Evolutionary conservation across 768 basidiomycete species (phyloP).

Genomic region (Tephrocybe sp.): DNA sequence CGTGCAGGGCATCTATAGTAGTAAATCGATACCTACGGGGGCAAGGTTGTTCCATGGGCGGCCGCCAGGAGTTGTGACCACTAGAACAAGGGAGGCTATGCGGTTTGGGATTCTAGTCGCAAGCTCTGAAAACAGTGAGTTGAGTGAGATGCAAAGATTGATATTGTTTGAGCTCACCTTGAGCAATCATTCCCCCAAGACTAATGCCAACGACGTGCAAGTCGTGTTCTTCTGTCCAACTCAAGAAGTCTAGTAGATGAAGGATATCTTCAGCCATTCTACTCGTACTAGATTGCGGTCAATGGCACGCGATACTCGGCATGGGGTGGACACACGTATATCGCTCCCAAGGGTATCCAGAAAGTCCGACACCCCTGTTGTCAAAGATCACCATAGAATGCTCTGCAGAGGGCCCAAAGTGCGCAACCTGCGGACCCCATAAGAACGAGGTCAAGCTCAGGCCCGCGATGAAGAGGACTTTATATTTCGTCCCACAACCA

Average conservation of each 20-base stretch:
- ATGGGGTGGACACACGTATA: constrained; percentile 77
- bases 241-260: constrained; percentile 65
- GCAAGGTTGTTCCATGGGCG: constrained; percentile 57
- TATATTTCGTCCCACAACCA: constrained; percentile 57
- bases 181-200: constrained; percentile 68
- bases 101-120: constrained; percentile 65
- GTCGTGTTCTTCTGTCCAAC: constrained; percentile 63
- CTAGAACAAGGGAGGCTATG: constrained; percentile 63
- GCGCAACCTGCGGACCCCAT: constrained; percentile 64
- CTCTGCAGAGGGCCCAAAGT: constrained; percentile 54
- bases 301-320: not conserved
- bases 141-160: too few species aligned
- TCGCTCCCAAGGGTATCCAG: constrained; percentile 67
- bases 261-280: constrained; percentile 79
- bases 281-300: constrained; percentile 55
- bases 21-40: constrained; percentile 42
- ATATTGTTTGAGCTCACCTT: constrained; percentile 2
- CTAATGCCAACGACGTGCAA: constrained; percentile 76
- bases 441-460: constrained; percentile 63
- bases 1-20: not conserved
- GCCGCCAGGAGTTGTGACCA: constrained; percentile 72
- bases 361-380: constrained; percentile 83
- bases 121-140: constrained; percentile 48
- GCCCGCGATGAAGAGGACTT: constrained; percentile 82
- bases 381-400: constrained; percentile 77